Percentiles rank a stretch among this genome's conserved stretches.
phyloP scores from a whole-genome alignment of 768 basidiomycete genomes.

The Phylloporus scabripes region DNA sequence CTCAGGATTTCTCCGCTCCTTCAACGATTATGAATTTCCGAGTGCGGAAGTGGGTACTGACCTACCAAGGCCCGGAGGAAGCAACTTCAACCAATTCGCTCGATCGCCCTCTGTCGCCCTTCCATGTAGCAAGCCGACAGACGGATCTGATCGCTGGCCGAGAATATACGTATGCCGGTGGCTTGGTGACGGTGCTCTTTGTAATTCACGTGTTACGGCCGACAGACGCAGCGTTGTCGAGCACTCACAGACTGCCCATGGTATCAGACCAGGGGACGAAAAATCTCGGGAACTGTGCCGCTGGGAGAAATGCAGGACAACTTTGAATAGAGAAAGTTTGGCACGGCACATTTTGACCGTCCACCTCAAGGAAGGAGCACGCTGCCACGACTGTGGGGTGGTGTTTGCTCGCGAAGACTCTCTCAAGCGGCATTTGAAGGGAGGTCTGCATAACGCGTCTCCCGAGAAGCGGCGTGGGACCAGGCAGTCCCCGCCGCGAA shows the following conservation, averaged over 20 bases:
- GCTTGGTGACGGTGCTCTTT: slow-evolving; percentile 8
- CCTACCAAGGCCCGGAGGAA: background rate
- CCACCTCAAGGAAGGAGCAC: slow-evolving; percentile 16
- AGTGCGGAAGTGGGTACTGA: background rate
- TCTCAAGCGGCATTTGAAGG: slow-evolving; percentile 22
- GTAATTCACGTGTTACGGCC: background rate
- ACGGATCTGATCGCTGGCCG: background rate
- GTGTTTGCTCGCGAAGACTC: slow-evolving; percentile 28
- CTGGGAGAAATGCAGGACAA: slow-evolving; percentile 17
- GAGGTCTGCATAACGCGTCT: slow-evolving; percentile 9
- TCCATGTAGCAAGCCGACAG: background rate
- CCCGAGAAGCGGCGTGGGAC: background rate
- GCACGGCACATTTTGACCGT: slow-evolving; percentile 25
- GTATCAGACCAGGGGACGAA: slow-evolving; percentile 14
- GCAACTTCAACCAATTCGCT: no score
- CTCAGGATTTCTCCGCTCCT: background rate
- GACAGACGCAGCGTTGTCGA: slow-evolving; percentile 14
- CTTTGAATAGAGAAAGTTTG: slow-evolving; percentile 28
- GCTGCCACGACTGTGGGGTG: slow-evolving; percentile 14
- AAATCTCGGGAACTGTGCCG: slow-evolving; percentile 10
- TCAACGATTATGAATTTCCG: background rate
- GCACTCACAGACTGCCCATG: slow-evolving; percentile 15
- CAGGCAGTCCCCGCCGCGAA: background rate
- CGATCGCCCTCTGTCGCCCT: background rate
- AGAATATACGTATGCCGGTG: slow-evolving; percentile 12